Evolutionary conservation across 495 filamentous ascomycete species (phyloP).

Genomic region (Talaromyces proteolyticus): DNA sequence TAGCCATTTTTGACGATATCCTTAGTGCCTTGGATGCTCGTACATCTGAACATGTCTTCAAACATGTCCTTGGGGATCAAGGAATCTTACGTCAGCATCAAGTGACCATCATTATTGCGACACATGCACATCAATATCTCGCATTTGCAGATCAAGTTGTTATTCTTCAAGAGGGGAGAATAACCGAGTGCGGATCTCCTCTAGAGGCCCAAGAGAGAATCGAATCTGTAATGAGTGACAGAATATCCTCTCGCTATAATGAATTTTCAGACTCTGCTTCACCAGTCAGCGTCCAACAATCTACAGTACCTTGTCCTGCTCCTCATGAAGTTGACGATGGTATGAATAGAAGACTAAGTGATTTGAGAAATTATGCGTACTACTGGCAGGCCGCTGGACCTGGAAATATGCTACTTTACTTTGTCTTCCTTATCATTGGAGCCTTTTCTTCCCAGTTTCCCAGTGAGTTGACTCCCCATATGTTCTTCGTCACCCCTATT

Average conservation of each 20-base stretch:
- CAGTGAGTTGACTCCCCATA: not conserved
- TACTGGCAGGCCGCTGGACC: not conserved
- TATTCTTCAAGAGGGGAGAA: conserved; percentile 29
- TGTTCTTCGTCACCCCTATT: not conserved
- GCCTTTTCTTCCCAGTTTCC: conserved; percentile 6
- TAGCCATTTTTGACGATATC: conserved; percentile 44
- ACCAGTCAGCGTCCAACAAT: not conserved
- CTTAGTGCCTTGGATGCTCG: conserved; percentile 43
- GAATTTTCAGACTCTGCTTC: not conserved
- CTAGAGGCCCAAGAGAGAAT: conserved; percentile 13
- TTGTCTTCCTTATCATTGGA: not conserved
- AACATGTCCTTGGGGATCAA: conserved; percentile 33
- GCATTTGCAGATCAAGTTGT: conserved; percentile 40
- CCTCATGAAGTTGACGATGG: not conserved
- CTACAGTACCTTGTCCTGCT: not conserved
- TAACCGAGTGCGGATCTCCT: conserved; percentile 39
- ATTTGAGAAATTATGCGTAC: conserved; percentile 3
- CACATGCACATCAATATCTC: conserved; percentile 16
- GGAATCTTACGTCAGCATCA: conserved; percentile 33
- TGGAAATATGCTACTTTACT: conserved; percentile 2
- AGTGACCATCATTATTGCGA: conserved; percentile 21
- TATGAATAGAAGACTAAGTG: not conserved
- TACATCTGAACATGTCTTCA: conserved; percentile 40
- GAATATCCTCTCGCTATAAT: not conserved
- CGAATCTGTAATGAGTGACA: not conserved